Evolutionary conservation across 169 alveolate species (phyloP), one percentile per base, ranked within the genome.

Genomic region (Hepatocystis sp.): DNA sequence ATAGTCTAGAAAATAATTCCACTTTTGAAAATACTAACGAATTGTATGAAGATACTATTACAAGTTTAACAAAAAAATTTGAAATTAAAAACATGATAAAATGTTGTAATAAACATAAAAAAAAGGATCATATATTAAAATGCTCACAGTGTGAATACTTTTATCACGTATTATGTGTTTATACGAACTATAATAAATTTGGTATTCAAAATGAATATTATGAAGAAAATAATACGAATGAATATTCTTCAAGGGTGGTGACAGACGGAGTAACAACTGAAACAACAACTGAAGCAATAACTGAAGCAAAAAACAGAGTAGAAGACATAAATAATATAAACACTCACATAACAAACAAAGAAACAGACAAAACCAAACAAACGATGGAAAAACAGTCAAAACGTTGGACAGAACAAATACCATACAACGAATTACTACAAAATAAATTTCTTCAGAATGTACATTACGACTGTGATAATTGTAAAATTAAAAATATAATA

Each of bases 401-500:
- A n/a, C n/a, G n/a, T n/a, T n/a, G n/a, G n/a, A n/a, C n/a, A n/a
- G n/a, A n/a, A n/a, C n/a, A n/a, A n/a, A n/a, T n/a, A n/a, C n/a
- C n/a, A n/a, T n/a, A n/a, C n/a, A n/a, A n/a, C n/a, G n/a, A n/a
- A n/a, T n/a, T n/a, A n/a, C n/a, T n/a, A n/a, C n/a, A n/a, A n/a
- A n/a, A n/a, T n/a, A n/a, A n/a, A n/a, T n/a, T 11, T 2, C 15
- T 68, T 36, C 13, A 28, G 17, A 21, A 58, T 32, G 7, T 55
- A 30, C 51, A 81, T 3, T 49, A 81, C 28, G 13, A 46, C 46
- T 81, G 89, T 36, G 89, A 81, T 23, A 81, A 47, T 23, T 81
- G 89, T 42, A 81, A 81, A 81, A 44, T 81, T 40, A 81, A 66
- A 63, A 60, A 81, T 42, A 30, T 63, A 10, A 36, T 51, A 15